Conservation (phyloP, 805 yeast species). For the Wickerhamiella kurtzmanii region DNA sequence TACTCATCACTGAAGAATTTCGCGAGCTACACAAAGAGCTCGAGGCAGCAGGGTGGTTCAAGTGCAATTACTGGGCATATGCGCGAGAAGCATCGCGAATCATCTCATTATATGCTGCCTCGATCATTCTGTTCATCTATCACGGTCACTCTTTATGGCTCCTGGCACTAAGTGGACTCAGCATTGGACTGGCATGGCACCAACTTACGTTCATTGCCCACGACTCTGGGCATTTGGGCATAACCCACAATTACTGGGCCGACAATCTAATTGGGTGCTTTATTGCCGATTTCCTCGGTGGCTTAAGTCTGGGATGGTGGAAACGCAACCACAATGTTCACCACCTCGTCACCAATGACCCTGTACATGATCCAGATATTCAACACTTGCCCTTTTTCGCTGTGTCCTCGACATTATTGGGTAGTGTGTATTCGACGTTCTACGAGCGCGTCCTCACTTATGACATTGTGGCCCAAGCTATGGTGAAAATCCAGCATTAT, state of each 20-base stretch:
- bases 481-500: slow-evolving; percentile 54
- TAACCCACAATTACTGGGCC: slow-evolving; percentile 63
- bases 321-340: slow-evolving; percentile 88
- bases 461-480: slow-evolving; percentile 46
- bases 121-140: slow-evolving; percentile 35
- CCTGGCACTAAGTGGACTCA: slow-evolving; percentile 44
- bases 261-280: slow-evolving; percentile 64
- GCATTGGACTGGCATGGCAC: slow-evolving; percentile 73
- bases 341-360: slow-evolving; percentile 82
- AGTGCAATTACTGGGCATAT: slow-evolving; percentile 63
- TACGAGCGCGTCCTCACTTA: slow-evolving; percentile 56
- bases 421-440: slow-evolving; percentile 62
- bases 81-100: slow-evolving; percentile 57
- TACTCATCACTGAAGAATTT: slow-evolving; percentile 41
- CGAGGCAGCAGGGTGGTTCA: slow-evolving; percentile 46
- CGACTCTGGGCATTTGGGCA: slow-evolving; percentile 78
- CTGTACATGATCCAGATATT: slow-evolving; percentile 87
- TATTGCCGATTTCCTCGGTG: slow-evolving; percentile 74
- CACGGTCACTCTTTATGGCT: slow-evolving; percentile 19
- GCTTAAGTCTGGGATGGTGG: slow-evolving; percentile 90
- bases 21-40: slow-evolving; percentile 44
- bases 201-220: slow-evolving; percentile 80
- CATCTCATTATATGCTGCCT: slow-evolving; percentile 35
- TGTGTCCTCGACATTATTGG: slow-evolving; percentile 57
- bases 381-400: slow-evolving; percentile 89